Evolutionary conservation across 306 rosid species (phyloP).

Genomic region (Macrotyloma uniflorum): DNA sequence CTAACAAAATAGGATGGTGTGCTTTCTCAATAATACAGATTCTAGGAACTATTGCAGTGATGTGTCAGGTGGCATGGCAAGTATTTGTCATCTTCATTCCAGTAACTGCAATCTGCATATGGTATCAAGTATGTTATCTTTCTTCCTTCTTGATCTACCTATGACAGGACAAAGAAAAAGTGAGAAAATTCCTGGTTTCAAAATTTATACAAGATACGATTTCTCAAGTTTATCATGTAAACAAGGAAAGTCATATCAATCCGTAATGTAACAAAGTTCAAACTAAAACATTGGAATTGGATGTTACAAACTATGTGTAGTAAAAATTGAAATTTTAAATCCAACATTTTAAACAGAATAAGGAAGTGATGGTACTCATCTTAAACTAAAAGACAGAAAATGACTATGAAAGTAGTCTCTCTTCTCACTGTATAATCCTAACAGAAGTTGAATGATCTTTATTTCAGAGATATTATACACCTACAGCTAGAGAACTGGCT

Average conservation of each 20-base stretch:
- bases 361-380: background rate
- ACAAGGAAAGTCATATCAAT: background rate
- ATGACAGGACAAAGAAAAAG: slow-evolving; percentile 1
- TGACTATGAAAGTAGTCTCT: background rate
- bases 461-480: slow-evolving; percentile 82
- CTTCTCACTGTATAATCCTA: slow-evolving; percentile 13
- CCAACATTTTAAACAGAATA: background rate
- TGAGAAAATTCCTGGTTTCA: slow-evolving; percentile 1
- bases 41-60: slow-evolving; percentile 86
- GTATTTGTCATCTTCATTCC: slow-evolving; percentile 90
- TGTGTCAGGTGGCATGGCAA: slow-evolving; percentile 98
- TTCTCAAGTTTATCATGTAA: background rate
- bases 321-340: slow-evolving; percentile 15
- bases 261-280: background rate
- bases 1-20: slow-evolving; percentile 84
- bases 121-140: slow-evolving; percentile 81
- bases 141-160: slow-evolving; percentile 11
- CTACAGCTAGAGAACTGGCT: slow-evolving; percentile 95
- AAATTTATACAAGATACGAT: background rate
- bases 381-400: background rate
- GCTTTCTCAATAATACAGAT: slow-evolving; percentile 90
- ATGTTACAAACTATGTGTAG: slow-evolving; percentile 19
- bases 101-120: slow-evolving; percentile 79
- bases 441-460: slow-evolving; percentile 27
- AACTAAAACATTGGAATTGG: background rate